A percentile compares a stretch with the other conserved stretches of the same genome.
Conservation (phyloP, 352 stramenopile species). For the Phytophthora tubulina region DNA sequence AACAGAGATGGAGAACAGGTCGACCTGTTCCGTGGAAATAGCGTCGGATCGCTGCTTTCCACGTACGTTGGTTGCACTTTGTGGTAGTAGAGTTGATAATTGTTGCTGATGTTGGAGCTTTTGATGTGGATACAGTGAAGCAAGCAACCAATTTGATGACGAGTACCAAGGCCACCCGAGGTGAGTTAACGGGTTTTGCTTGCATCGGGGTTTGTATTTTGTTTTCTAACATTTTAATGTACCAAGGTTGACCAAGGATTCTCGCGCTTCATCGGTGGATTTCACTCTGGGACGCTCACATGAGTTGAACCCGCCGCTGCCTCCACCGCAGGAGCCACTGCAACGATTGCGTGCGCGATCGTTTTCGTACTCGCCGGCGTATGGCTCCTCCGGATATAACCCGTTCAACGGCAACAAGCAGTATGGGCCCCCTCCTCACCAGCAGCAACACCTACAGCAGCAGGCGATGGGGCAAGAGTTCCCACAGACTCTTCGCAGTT, state of each 20-base stretch:
- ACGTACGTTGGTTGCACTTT: conserved; percentile 35
- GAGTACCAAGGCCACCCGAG: conserved; percentile 45
- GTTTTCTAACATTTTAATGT: conserved; percentile 6
- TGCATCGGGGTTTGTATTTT: neutral
- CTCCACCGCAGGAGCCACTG: conserved; percentile 69
- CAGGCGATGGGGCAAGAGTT: conserved; percentile 59
- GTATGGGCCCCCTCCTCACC: conserved; percentile 46
- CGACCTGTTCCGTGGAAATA: conserved; percentile 43
- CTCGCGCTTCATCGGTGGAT: conserved; percentile 78
- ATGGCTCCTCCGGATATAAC: conserved; percentile 62
- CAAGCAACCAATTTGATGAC: conserved; percentile 47
- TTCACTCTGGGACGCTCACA: conserved; percentile 66
- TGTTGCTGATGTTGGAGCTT: conserved; percentile 20
- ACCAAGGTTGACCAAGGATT: conserved; percentile 66
- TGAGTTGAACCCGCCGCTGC: conserved; percentile 72
- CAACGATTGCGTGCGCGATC: conserved; percentile 78
- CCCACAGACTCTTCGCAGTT: conserved; percentile 64
- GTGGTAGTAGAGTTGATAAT: neutral
- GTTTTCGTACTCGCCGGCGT: conserved; percentile 79
- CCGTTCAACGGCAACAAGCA: conserved; percentile 63
- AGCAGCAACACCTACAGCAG: conserved; percentile 59
- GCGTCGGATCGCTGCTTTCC: conserved; percentile 39
- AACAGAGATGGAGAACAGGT: conserved; percentile 33
- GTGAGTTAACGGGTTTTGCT: conserved; percentile 17
- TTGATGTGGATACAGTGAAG: conserved; percentile 36